Percentiles rank a stretch among this genome's conserved stretches.
Evolutionary conservation across 306 rosid species (phyloP).

Genomic region (Fagus sylvatica): DNA sequence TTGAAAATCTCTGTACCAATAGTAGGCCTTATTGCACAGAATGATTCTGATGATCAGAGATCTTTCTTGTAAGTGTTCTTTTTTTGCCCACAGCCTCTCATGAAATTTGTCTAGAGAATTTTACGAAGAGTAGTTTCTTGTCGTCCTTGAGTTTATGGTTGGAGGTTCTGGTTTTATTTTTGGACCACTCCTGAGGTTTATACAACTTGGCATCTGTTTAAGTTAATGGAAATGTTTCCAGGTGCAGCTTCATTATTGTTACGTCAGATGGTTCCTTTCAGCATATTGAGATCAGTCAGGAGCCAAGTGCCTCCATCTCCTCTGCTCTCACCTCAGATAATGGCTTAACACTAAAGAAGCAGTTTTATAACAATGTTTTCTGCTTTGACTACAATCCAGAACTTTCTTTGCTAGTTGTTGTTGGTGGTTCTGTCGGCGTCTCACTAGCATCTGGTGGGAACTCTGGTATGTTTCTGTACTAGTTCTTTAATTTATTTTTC

Average conservation of each 20-base stretch:
- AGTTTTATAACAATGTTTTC: conserved; percentile 47
- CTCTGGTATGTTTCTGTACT: conserved; percentile 43
- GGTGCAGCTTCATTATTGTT: conserved; percentile 75
- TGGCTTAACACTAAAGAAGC: conserved; percentile 39
- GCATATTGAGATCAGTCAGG: conserved; percentile 68
- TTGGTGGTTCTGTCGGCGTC: conserved; percentile 34
- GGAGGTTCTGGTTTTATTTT: conserved; percentile 13
- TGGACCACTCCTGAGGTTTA: conserved; percentile 13
- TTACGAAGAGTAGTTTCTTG: conserved; percentile 10
- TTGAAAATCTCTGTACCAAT: conserved; percentile 66
- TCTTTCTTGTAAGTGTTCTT: conserved; percentile 61
- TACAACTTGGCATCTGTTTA: conserved; percentile 27
- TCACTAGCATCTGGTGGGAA: conserved; percentile 43
- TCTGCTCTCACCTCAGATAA: conserved; percentile 36
- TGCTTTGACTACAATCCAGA: conserved; percentile 58
- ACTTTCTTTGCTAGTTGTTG: conserved; percentile 63
- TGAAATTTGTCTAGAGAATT: conserved; percentile 4
- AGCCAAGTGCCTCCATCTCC: conserved; percentile 53
- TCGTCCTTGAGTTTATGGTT: conserved; percentile 27
- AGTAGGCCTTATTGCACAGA: conserved; percentile 54
- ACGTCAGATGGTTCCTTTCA: conserved; percentile 80
- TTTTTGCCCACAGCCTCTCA: conserved; percentile 18
- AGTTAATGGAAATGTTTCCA: conserved; percentile 41
- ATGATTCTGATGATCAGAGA: conserved; percentile 39
- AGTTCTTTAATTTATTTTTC: conserved; percentile 20